Evolutionary conservation across 2,329 filamentous ascomycete genomes (phyloP).

Genomic region (Ophiostoma sp.): DNA sequence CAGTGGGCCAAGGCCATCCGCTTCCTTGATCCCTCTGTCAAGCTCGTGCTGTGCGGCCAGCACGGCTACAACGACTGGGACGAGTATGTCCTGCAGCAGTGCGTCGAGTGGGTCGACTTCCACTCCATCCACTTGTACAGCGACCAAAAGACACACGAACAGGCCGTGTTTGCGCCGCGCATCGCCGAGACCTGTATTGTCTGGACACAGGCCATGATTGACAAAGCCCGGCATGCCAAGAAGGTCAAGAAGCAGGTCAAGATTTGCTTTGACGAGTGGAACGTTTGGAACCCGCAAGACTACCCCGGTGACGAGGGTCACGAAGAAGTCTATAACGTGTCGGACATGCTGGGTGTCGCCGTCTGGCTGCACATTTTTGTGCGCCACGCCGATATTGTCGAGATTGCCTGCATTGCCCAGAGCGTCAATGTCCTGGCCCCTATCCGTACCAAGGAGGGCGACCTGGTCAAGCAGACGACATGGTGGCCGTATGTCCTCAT

Average conservation of each 20-base stretch:
- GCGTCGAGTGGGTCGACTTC: constrained; percentile 68
- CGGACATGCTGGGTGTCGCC: constrained; percentile 72
- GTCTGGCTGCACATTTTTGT: constrained; percentile 77
- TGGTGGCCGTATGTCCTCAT: constrained; percentile 75
- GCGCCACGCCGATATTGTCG: constrained; percentile 67
- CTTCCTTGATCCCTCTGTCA: constrained; percentile 67
- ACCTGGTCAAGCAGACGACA: constrained; percentile 67
- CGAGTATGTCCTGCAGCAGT: constrained; percentile 69
- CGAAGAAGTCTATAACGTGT: constrained; percentile 73
- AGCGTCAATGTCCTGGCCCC: constrained; percentile 77
- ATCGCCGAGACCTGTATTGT: constrained; percentile 11
- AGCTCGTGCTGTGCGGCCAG: constrained; percentile 72
- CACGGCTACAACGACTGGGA: constrained; percentile 73
- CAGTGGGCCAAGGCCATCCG: constrained; percentile 72
- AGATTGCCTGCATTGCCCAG: constrained; percentile 79
- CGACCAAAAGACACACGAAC: constrained; percentile 38
- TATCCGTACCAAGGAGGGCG: constrained; percentile 64
- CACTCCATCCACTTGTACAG: constrained; percentile 81
- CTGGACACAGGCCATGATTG: constrained; percentile 17
- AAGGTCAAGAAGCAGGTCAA: constrained; percentile 37
- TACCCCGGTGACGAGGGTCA: constrained; percentile 71
- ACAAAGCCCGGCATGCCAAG: neutral
- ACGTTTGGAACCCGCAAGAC: constrained; percentile 74
- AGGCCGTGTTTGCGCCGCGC: constrained; percentile 9
- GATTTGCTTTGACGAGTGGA: constrained; percentile 86